A percentile compares a stretch with the other conserved stretches of the same genome.
These are phyloP conservation scores for Teunomyces panamensis DNA, from an alignment of 805 yeast species.

Conservation along the genomic window DNA sequence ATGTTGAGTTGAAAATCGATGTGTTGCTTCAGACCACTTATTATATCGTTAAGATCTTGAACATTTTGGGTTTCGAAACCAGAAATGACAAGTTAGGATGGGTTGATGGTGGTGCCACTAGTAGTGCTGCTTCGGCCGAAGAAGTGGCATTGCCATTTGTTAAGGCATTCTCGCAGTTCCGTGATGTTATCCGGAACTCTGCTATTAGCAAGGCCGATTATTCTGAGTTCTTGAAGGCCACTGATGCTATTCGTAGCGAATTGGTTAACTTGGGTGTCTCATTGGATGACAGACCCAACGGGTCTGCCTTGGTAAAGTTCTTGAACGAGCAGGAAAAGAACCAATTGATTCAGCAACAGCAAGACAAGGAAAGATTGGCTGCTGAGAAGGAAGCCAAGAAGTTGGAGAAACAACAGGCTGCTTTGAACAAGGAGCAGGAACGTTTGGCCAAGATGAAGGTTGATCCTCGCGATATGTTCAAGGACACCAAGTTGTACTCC, in stretches of 20 bases:
- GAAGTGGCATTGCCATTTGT: slow-evolving; percentile 78
- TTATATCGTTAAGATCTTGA: slow-evolving; percentile 70
- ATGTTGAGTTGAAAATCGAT: slow-evolving; percentile 55
- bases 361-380: slow-evolving; percentile 54
- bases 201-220: slow-evolving; percentile 62
- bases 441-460: slow-evolving; percentile 63
- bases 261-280: slow-evolving; percentile 75
- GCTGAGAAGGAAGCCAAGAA: slow-evolving; percentile 59
- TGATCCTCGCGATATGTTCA: slow-evolving; percentile 73
- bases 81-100: slow-evolving; percentile 79
- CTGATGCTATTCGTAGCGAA: slow-evolving; percentile 73
- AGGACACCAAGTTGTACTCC: slow-evolving; percentile 49
- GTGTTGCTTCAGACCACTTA: slow-evolving; percentile 59
- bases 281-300: slow-evolving; percentile 82
- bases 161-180: slow-evolving; percentile 69
- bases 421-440: slow-evolving; percentile 63
- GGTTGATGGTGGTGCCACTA: slow-evolving; percentile 42
- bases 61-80: slow-evolving; percentile 71
- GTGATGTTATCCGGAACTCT: slow-evolving; percentile 74
- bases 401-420: slow-evolving; percentile 45
- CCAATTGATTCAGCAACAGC: slow-evolving; percentile 60
- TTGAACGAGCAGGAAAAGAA: slow-evolving; percentile 65
- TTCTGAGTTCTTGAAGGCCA: slow-evolving; percentile 56
- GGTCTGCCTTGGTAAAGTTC: slow-evolving; percentile 82
- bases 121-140: slow-evolving; percentile 41